Conservation (phyloP, 768 basidiomycete species). For the Lentinula detonsa region DNA sequence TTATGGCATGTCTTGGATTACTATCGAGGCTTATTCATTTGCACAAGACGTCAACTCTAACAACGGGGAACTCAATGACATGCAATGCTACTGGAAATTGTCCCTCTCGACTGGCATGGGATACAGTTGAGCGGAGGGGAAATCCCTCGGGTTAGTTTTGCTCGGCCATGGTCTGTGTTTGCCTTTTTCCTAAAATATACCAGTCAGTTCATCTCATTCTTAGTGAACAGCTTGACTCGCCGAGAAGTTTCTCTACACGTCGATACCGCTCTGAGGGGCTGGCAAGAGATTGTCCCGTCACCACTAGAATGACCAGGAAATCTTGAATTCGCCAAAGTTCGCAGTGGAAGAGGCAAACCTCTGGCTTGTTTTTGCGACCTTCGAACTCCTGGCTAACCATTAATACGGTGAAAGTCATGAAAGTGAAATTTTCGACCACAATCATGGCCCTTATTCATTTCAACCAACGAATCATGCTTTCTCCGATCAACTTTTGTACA, state of each 20-base stretch:
- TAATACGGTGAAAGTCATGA: not conserved
- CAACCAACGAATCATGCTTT: not conserved
- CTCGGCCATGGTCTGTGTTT: not conserved
- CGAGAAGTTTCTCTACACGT: not conserved
- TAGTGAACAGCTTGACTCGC: not conserved
- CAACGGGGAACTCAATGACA: not conserved
- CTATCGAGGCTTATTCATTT: not conserved
- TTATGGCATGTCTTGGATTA: not conserved
- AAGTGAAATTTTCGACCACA: not conserved
- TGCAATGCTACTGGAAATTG: not conserved
- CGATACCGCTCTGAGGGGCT: not conserved
- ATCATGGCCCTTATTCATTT: not conserved
- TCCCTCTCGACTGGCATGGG: not conserved
- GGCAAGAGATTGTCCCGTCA: not conserved
- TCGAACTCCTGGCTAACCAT: not conserved
- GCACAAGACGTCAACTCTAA: not conserved
- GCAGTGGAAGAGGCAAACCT: not conserved
- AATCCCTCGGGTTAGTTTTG: not conserved
- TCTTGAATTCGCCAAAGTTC: too few relatives aligned
- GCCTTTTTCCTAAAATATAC: not conserved
- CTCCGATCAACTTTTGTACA: not conserved
- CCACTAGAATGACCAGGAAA: not conserved
- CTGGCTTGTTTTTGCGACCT: too few relatives aligned
- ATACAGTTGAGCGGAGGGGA: not conserved
- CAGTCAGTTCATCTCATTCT: not conserved